These are phyloP conservation scores for Diplosphaera chodatii DNA, from an alignment of 139 green algal species.

Conservation along the genomic window DNA sequence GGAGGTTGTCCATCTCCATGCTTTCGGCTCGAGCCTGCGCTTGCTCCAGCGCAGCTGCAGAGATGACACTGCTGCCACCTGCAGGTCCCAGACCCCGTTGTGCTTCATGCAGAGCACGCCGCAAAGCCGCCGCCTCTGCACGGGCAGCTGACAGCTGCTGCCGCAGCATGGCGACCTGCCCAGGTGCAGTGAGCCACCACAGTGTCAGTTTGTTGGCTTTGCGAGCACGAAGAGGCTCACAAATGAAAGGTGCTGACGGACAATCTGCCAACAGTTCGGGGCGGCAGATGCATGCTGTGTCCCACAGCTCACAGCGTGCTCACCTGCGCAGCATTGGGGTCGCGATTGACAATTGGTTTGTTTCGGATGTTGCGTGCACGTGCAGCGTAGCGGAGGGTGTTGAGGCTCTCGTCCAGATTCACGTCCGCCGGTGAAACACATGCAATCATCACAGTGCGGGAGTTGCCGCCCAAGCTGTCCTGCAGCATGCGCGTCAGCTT, in stretches of 20 bases:
- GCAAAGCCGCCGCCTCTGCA: conserved; percentile 43
- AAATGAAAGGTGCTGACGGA: too few species aligned
- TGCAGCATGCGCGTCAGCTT: conserved; percentile 96
- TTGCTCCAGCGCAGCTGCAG: conserved; percentile 39
- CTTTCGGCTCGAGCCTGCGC: conserved; percentile 37
- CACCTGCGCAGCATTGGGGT: conserved; percentile 57
- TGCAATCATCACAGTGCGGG: conserved; percentile 91
- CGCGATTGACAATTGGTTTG: conserved; percentile 88
- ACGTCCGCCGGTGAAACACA: conserved; percentile 84
- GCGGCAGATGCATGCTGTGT: too few species aligned
- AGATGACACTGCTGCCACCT: conserved; percentile 3
- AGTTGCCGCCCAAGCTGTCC: conserved; percentile 92
- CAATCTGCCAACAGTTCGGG: too few species aligned
- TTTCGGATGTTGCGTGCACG: conserved; percentile 90
- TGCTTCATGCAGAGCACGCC: conserved; percentile 8
- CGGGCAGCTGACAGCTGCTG: conserved; percentile 56
- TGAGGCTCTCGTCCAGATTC: conserved; percentile 84
- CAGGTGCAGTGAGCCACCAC: too few species aligned
- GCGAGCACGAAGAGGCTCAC: too few species aligned
- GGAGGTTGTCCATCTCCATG: conserved; percentile 51
- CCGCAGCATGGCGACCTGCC: conserved; percentile 66
- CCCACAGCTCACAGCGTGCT: too few species aligned
- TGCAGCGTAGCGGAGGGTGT: conserved; percentile 82
- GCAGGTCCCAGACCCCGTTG: neutral
- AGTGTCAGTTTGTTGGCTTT: too few species aligned